Base-by-base conservation (phyloP, 2,329 filamentous ascomycete genomes). In the Ceratocystis smalleyi region DNA sequence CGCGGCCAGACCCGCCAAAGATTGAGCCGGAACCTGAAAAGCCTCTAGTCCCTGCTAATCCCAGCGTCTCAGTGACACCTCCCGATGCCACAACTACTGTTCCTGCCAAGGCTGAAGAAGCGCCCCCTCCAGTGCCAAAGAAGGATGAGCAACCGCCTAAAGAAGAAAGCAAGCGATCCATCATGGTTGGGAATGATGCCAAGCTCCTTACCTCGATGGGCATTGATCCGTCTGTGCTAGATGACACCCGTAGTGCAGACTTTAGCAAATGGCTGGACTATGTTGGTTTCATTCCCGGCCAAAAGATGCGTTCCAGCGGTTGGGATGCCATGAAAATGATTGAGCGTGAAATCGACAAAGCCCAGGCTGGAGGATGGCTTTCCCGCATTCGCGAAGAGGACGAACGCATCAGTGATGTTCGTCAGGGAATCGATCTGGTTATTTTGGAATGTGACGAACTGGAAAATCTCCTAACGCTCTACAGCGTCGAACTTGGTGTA, bases 371-470 rank as follows among this genome's bases (percentile, higher is more conserved):
- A 64, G 91, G 89, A 67, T 97, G 92, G 91, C 79, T 97, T 59
- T 86, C 87, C 61, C 86, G 92, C 67, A 81, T 86, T 68, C 78
- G 92, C 69, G 88, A 94, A 69, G 91, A 96, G 70, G 92, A 97
- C 72, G 91, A 94, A 67, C 84, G 92, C 65, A 88, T 96, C 1
- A 86, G 90, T 65, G 87, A 88, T 30, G 89, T 99, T 69, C 91
- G 92, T 70, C 83, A 78, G 65, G 85, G 95, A 64, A 86, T 99
- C 64, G 92, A 99, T 71, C 81, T 86, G 68, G 88, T 91, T n/a
- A 91, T 99, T 70, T 82, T 86, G 22, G 94, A 99, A 75, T 97
- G 94, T 71, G 95, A 99, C 70, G 92, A 97, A 75, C 79, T 99
- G 65, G 94, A 99, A 72, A 95, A 95, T 66, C 79, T 99, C 47